Evolutionary conservation across 208 protist species (phyloP), one percentile per base, ranked within the genome.

Genomic region (Acanthamoeba quina): DNA sequence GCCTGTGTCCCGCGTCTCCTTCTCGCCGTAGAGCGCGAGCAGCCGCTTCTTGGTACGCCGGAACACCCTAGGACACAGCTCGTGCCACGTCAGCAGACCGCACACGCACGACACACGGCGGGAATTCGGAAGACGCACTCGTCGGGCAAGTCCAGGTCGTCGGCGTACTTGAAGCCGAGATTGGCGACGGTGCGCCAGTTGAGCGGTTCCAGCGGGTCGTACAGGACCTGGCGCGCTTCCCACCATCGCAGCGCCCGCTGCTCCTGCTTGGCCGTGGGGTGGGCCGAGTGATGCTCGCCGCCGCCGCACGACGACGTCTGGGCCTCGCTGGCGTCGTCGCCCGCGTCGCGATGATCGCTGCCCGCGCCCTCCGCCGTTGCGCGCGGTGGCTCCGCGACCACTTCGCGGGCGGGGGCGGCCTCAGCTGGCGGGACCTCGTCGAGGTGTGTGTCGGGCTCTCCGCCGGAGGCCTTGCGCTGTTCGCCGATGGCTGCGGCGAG

Each of bases 101-200:
- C 44, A 47, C 44, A 47, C 44, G 44, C 44, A 47, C 44, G 44
- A 47, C 44, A 47, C 44, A 47, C 9, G 44, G 44, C 5, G 44
- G 5, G 2, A 11, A 47, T 47, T 37, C 34, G 41, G 41, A 47
- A 29, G 26, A 24, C 76, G 76, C 47, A 83, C 76, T 83, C 76
- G 47, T 83, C 76, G 24, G 76, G 76, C 7, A 83, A 41, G 47
- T 83, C 76, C 24, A 83, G 44, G 9, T 83, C 44, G 44, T 83
- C 76, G 76, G 76, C 76, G 44, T 49, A 83, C 44, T 56, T 83
- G 76, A 58, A 34, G 26, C 41, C 76, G 44, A 83, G 44, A 41
- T 83, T 83, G 47, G 17, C 52, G 24, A 83, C 76, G 29, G 76
- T 58, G 13, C 26, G 17, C 76, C 76, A 82, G 72, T 82, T 82